Evolutionary conservation across 148 eudicot species (phyloP), one percentile per base, ranked within the genome.

Genomic region (Cornus kousa): DNA sequence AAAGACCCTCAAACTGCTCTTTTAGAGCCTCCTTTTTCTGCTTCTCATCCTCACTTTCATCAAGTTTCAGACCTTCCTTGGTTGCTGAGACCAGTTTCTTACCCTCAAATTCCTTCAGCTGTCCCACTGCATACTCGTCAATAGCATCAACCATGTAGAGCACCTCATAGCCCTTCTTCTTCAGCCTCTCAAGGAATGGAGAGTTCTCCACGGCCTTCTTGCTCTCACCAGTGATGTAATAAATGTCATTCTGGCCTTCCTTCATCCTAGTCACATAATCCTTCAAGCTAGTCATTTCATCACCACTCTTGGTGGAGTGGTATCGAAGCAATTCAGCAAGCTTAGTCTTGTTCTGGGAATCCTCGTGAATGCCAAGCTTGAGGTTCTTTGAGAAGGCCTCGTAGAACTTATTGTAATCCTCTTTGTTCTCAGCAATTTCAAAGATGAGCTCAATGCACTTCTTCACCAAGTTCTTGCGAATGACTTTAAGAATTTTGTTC

Each of bases 341-440:
- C 93, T 92, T 92, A 55, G 77, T 82, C 82, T 89, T 88, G 94
- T 92, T 92, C 72, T 82, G 83, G 8, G 93, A 85, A 72, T 92
- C 97, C 82, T 92, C 94, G 0, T 92, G 97, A 81, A 92, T 91
- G 48, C 97, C 97, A 35, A 92, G 86, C 89, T 92, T 92, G 84
- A 92, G 80, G 82, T 92, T 92, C 97, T 92, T 92, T 0, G 97
- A 92, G 89, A 92, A 90, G 14, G 91, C 86, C 80, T 90, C 93
- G 67, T 90, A 90, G 73, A 90, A 90, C 84, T 90, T 90, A 88
- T 82, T 88, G 85, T 92, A 92, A 85, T 91, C 97, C 23, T 91
- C 94, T 87, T 92, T 92, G 87, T 92, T 92, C 89, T 92, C 97
- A 32, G 97, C 97, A 81, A 92, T 92, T 88, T 92, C 97, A 72